phyloP scores from a whole-genome alignment of 2,329 filamentous ascomycete species.

The Aspergillus melleus region DNA sequence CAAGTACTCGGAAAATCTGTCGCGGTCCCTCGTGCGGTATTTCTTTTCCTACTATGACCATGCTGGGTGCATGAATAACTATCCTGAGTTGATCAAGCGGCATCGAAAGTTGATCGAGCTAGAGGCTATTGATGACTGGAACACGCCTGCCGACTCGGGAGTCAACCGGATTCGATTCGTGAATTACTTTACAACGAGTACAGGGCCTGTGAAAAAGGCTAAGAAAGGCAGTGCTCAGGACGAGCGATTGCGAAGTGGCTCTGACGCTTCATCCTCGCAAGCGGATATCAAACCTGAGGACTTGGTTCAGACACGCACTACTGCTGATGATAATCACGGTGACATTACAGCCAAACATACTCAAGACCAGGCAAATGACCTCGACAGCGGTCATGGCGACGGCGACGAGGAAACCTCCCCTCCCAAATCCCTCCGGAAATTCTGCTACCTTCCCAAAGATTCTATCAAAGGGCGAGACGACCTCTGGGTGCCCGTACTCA shows the following conservation, averaged over 20 bases:
- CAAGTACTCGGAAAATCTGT: slow-evolving; percentile 7
- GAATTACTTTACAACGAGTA: slow-evolving; percentile 73
- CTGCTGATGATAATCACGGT: neutral
- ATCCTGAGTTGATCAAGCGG: slow-evolving; percentile 64
- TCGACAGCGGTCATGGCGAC: neutral
- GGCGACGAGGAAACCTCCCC: slow-evolving; percentile 19
- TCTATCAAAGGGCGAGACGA: slow-evolving; percentile 60
- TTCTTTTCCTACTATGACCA: slow-evolving; percentile 11
- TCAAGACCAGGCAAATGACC: neutral
- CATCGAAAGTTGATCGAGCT: slow-evolving; percentile 70
- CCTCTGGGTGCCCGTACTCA: slow-evolving; percentile 76
- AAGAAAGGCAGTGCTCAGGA: slow-evolving; percentile 20
- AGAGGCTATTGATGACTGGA: slow-evolving; percentile 45
- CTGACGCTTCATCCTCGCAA: neutral
- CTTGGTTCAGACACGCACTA: neutral
- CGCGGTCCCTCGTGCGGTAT: slow-evolving; percentile 3
- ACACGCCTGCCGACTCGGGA: slow-evolving; percentile 53
- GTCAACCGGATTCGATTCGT: slow-evolving; percentile 49
- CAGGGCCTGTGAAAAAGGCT: neutral
- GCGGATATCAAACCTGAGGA: neutral
- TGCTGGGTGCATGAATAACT: slow-evolving; percentile 70
- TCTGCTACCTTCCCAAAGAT: slow-evolving; percentile 65
- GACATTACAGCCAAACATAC: neutral
- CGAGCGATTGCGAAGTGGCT: slow-evolving; percentile 16
- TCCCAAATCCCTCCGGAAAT: slow-evolving; percentile 64